Conservation (phyloP, 2,329 filamentous ascomycete genomes). For the Chaetothyriales sp. region DNA sequence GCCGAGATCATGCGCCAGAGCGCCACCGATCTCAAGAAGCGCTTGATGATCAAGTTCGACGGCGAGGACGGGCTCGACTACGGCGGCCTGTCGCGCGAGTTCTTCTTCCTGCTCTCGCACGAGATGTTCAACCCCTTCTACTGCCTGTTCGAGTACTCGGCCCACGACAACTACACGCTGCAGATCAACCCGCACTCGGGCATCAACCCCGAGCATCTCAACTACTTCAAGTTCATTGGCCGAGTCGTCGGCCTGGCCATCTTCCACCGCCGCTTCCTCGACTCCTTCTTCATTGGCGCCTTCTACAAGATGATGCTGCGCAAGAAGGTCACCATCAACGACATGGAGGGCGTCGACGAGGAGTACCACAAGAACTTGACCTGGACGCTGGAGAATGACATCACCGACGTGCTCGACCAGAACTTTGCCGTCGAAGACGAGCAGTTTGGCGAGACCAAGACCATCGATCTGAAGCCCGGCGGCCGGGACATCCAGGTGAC, state of each 20-base stretch:
- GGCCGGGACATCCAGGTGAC: constrained; percentile 90
- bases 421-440: constrained; percentile 97
- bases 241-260: constrained; percentile 93
- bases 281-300: constrained; percentile 97
- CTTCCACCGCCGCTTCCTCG: constrained; percentile 92
- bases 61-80: constrained; percentile 97
- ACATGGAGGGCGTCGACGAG: constrained; percentile 98
- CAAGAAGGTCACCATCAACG: constrained; percentile 78
- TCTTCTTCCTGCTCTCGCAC: constrained; percentile 97
- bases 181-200: constrained; percentile 99
- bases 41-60: constrained; percentile 98
- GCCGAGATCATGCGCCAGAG: constrained; percentile 96
- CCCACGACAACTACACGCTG: constrained; percentile 98
- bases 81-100: constrained; percentile 91
- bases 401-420: constrained; percentile 84
- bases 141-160: constrained; percentile 97
- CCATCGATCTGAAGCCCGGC: constrained; percentile 82
- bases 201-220: constrained; percentile 97
- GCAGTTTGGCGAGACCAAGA: constrained; percentile 85
- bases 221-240: constrained; percentile 99
- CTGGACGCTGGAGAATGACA: constrained; percentile 97
- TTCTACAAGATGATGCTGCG: constrained; percentile 98
- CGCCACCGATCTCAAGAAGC: constrained; percentile 90
- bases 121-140: constrained; percentile 99
- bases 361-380: constrained; percentile 93